Conservation (phyloP, 2,329 filamentous ascomycete genomes). For the Colletotrichum sp. region DNA sequence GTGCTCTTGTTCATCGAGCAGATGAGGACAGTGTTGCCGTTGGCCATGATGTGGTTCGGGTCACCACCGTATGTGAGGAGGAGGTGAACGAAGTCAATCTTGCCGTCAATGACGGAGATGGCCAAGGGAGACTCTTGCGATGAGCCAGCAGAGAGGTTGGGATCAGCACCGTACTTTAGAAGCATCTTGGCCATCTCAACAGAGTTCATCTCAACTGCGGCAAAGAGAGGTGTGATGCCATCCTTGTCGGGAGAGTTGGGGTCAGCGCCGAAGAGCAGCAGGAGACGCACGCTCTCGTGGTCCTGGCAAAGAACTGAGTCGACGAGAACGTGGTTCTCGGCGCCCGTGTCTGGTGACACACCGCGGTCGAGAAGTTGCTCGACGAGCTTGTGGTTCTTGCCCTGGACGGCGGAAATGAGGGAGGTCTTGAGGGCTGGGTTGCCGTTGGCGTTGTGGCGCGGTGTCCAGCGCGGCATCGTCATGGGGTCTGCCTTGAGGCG, state of each 20-base stretch:
- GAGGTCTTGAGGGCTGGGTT: conserved; percentile 50
- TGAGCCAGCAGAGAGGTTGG: conserved; percentile 54
- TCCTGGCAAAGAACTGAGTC: conserved; percentile 59
- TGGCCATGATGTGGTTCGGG: conserved; percentile 55
- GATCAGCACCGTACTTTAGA: conserved; percentile 68
- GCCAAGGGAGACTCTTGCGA: conserved; percentile 61
- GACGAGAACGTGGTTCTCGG: conserved; percentile 53
- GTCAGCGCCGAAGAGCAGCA: conserved; percentile 63
- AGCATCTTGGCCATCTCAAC: conserved; percentile 62
- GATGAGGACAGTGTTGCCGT: conserved; percentile 66
- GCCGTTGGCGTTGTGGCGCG: conserved; percentile 47
- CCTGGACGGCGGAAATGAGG: conserved; percentile 59
- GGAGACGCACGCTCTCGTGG: conserved; percentile 56
- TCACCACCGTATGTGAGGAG: conserved; percentile 68
- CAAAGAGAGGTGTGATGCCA: conserved; percentile 56
- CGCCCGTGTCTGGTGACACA: conserved; percentile 53
- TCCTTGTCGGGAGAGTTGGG: conserved; percentile 56
- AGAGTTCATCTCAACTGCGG: conserved; percentile 56
- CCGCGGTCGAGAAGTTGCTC: conserved; percentile 65
- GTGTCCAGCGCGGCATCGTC: conserved; percentile 56
- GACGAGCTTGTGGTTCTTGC: conserved; percentile 59
- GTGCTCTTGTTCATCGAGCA: conserved; percentile 64
- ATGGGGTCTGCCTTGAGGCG: conserved; percentile 55
- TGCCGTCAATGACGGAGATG: conserved; percentile 54
- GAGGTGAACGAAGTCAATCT: conserved; percentile 62